Evolutionary conservation across 2,329 filamentous ascomycete genomes (phyloP).

Genomic region (Stagonosporopsis cucurbitacearum): DNA sequence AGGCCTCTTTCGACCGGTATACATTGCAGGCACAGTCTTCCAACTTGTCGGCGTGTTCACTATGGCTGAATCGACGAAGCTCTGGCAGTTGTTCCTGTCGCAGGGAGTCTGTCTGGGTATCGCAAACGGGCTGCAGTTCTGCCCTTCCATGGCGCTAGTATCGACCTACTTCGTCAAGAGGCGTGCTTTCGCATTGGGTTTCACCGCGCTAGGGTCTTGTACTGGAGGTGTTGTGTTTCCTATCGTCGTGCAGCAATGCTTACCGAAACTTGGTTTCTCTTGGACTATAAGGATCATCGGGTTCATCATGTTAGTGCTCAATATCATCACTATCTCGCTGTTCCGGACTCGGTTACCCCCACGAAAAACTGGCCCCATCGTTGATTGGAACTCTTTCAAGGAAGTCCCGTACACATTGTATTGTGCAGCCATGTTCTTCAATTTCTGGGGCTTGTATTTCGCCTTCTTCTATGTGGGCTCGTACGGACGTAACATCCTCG

Average conservation of each 20-base stretch:
- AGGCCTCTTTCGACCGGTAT: constrained; percentile 37
- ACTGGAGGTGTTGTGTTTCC: constrained; percentile 44
- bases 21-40: constrained; percentile 36
- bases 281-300: constrained; percentile 70
- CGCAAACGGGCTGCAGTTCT: constrained; percentile 59
- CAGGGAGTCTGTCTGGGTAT: constrained; percentile 66
- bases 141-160: constrained; percentile 62
- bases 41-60: constrained; percentile 47
- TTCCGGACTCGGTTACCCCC: constrained; percentile 50
- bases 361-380: constrained; percentile 49
- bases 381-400: constrained; percentile 52
- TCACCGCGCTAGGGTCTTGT: constrained; percentile 37
- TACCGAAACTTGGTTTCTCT: constrained; percentile 55
- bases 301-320: constrained; percentile 61
- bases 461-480: constrained; percentile 55
- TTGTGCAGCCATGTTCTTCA: constrained; percentile 46
- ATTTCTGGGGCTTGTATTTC: constrained; percentile 50
- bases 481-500: constrained; percentile 53
- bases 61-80: constrained; percentile 34
- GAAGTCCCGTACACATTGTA: constrained; percentile 51
- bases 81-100: constrained; percentile 46
- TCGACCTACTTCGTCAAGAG: constrained; percentile 48
- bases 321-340: constrained; percentile 42
- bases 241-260: constrained; percentile 41
- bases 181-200: constrained; percentile 39